Conservation (phyloP, 495 filamentous ascomycete species). For the Filosporella fistucella region DNA sequence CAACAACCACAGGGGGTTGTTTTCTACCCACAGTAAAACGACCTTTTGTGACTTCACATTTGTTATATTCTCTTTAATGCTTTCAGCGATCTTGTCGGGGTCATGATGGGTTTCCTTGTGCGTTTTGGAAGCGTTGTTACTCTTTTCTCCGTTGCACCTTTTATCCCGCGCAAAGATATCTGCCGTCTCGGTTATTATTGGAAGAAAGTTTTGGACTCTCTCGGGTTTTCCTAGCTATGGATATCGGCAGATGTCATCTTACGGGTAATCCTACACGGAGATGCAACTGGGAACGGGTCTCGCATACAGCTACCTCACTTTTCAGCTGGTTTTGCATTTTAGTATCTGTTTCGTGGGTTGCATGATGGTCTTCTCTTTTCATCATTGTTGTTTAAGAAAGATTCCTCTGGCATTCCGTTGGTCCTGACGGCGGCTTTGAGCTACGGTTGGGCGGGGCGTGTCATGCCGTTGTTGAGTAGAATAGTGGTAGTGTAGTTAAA, state of each 20-base stretch:
- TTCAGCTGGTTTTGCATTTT: constrained; percentile 19
- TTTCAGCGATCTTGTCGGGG: constrained; percentile 25
- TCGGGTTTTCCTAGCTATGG: constrained; percentile 3
- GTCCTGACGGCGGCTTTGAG: too few species aligned
- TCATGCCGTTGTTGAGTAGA: too few species aligned
- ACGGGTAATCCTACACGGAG: constrained; percentile 3
- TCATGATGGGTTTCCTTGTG: constrained; percentile 24
- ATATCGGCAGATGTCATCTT: constrained; percentile 2
- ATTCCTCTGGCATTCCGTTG: too few species aligned
- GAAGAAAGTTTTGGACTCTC: constrained; percentile 9
- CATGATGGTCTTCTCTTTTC: constrained; percentile 24
- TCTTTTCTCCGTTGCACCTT: constrained; percentile 14
- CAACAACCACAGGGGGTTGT: constrained; percentile 56
- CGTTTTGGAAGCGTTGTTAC: constrained; percentile 25
- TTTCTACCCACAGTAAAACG: constrained; percentile 56
- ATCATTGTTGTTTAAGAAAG: constrained; percentile 25
- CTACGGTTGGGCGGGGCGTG: too few species aligned
- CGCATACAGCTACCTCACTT: constrained; percentile 15
- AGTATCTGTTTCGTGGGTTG: constrained; percentile 14
- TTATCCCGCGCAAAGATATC: constrained; percentile 18
- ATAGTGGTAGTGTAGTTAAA: constrained; percentile 22
- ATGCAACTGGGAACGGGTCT: not conserved
- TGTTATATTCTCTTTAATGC: constrained; percentile 27
- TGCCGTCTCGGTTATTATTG: constrained; percentile 12
- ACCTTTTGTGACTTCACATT: constrained; percentile 1